These are phyloP conservation scores for Silybum marianum DNA, from an alignment of 129 eudicot species.

Conservation along the genomic window DNA sequence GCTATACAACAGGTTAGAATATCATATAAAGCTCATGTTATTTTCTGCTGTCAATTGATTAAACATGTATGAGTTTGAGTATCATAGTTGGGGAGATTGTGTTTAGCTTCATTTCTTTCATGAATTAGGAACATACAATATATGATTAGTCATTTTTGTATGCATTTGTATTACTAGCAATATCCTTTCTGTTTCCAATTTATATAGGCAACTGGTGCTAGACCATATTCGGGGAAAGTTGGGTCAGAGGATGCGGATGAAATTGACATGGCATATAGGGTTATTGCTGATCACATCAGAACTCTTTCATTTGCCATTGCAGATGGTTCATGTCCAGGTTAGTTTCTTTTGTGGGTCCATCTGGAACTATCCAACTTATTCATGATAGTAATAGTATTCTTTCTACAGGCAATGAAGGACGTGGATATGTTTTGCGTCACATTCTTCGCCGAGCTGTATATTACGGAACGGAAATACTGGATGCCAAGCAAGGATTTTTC, in stretches of 20 bases:
- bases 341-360: background rate
- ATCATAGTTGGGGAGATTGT: too few species aligned
- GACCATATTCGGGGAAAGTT: constrained; percentile 84
- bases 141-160: too few species aligned
- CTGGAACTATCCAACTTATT: too few species aligned
- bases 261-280: constrained; percentile 97
- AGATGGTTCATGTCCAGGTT: constrained; percentile 97
- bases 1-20: constrained; percentile 78
- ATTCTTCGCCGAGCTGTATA: constrained; percentile 98
- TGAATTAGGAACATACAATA: too few species aligned
- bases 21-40: too few species aligned
- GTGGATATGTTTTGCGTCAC: constrained; percentile 91
- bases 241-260: constrained; percentile 84
- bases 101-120: too few species aligned
- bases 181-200: background rate
- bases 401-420: constrained; percentile 87
- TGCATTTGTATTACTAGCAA: background rate
- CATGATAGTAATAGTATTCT: too few species aligned
- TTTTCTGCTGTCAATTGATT: too few species aligned
- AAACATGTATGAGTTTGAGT: too few species aligned
- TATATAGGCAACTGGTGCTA: constrained; percentile 80
- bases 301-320: constrained; percentile 98
- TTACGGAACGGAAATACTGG: constrained; percentile 90
- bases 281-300: constrained; percentile 96
- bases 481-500: constrained; percentile 84